phyloP scores from a whole-genome alignment of 768 basidiomycete genomes.

The Naganishia friedmannii region DNA sequence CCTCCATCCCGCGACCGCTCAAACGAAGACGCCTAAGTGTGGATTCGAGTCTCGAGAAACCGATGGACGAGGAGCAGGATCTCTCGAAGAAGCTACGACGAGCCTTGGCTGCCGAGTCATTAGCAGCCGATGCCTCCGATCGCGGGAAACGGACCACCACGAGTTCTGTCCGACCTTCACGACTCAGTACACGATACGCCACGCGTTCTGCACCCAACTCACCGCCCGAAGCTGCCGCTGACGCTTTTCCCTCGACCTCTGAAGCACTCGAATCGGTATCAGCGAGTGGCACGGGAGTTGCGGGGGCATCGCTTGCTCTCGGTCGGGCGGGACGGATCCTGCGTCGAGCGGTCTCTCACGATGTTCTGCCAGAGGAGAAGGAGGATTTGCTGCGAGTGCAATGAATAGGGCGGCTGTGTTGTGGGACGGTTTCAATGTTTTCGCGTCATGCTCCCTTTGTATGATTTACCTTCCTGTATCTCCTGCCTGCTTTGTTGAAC shows the following conservation, averaged over 20 bases:
- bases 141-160: neutral
- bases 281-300: neutral
- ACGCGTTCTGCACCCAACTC: conserved; percentile 22
- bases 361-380: conserved; percentile 2
- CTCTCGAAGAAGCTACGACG: conserved; percentile 11
- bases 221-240: neutral
- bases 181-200: conserved; percentile 7
- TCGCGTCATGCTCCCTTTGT: no score
- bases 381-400: neutral
- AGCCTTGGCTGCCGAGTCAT: neutral
- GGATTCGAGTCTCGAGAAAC: conserved; percentile 1
- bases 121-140: neutral
- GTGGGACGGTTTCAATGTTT: no score
- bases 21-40: conserved; percentile 10
- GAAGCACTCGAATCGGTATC: neutral
- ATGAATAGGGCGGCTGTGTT: neutral
- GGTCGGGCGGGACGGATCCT: neutral
- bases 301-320: neutral
- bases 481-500: no score
- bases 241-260: neutral
- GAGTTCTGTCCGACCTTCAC: neutral
- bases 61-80: conserved; percentile 1
- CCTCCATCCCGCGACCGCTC: neutral
- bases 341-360: conserved; percentile 11
- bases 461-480: no score